These are phyloP conservation scores for Cladosporium sp. DNA, from an alignment of 2,329 filamentous ascomycete species.

Conservation along the genomic window DNA sequence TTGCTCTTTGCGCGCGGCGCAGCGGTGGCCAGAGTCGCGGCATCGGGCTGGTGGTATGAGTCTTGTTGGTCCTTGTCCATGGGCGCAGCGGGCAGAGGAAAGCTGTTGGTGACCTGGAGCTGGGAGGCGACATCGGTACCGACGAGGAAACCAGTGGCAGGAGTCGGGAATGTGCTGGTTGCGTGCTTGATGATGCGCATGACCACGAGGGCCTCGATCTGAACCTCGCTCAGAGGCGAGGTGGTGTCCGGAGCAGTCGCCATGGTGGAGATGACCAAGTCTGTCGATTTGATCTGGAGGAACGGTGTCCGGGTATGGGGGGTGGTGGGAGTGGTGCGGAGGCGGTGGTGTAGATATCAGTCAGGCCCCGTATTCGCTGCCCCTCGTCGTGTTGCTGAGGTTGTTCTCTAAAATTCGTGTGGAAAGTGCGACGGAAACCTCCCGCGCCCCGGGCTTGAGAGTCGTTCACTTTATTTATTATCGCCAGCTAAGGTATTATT, in stretches of 20 bases:
- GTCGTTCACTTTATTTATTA: background rate
- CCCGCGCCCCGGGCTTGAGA: conserved; percentile 1
- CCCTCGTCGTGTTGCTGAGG: conserved; percentile 1
- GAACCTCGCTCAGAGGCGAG: conserved; percentile 69
- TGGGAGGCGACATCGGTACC: conserved; percentile 84
- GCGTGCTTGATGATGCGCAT: conserved; percentile 99
- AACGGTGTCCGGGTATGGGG: conserved; percentile 3
- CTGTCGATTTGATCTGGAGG: conserved; percentile 1
- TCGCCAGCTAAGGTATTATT: background rate
- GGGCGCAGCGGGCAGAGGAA: conserved; percentile 79
- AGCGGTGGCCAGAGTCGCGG: conserved; percentile 75
- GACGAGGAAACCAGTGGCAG: conserved; percentile 84
- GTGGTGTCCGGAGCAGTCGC: conserved; percentile 42
- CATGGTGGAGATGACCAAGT: conserved; percentile 25
- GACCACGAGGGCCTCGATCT: conserved; percentile 93
- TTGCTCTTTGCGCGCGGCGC: conserved; percentile 93
- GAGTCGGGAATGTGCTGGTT: conserved; percentile 81
- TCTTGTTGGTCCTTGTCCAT: conserved; percentile 68
- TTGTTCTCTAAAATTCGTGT: conserved; percentile 11
- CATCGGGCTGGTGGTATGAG: conserved; percentile 69
- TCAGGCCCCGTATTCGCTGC: conserved; percentile 8
- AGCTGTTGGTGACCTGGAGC: conserved; percentile 90
- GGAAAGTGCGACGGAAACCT: conserved; percentile 3
- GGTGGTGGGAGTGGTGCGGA: background rate
- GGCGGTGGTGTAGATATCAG: conserved; percentile 9